Conservation (phyloP, 2,329 filamentous ascomycete genomes). For the Berkeleyomyces rouxiae region DNA sequence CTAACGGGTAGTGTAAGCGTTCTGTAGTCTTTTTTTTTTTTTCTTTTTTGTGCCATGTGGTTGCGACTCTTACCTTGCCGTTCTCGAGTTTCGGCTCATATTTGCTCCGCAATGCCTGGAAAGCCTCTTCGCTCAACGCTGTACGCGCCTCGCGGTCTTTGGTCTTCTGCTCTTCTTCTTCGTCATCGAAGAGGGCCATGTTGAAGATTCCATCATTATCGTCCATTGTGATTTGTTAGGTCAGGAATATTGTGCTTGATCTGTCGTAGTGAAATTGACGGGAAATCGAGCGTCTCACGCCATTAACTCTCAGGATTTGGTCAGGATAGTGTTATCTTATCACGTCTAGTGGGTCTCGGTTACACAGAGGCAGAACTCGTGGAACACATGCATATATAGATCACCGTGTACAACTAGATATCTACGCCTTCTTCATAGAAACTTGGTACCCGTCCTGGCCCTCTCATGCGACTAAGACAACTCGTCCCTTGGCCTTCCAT, state of each 20-base stretch:
- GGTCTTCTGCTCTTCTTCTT: slow-evolving; percentile 18
- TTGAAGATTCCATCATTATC: slow-evolving; percentile 21
- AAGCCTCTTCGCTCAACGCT: slow-evolving; percentile 33
- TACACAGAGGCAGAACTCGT: too few relatives aligned
- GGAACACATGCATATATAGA: too few relatives aligned
- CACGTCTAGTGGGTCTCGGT: too few relatives aligned
- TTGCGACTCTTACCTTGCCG: slow-evolving; percentile 29
- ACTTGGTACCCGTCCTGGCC: neutral
- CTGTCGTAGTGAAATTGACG: too few relatives aligned
- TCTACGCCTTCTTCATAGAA: neutral
- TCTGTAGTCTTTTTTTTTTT: slow-evolving; percentile 26
- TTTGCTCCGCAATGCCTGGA: slow-evolving; percentile 27
- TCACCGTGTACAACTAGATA: too few relatives aligned
- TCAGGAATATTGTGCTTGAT: neutral
- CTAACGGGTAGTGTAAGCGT: slow-evolving; percentile 17
- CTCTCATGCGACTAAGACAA: slow-evolving; percentile 17
- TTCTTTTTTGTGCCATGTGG: neutral
- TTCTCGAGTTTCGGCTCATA: slow-evolving; percentile 37
- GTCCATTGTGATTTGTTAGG: slow-evolving; percentile 9
- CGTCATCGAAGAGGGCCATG: slow-evolving; percentile 22
- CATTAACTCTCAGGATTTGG: too few relatives aligned
- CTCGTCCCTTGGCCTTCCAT: slow-evolving; percentile 18
- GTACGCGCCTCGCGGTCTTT: slow-evolving; percentile 21
- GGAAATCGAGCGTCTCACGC: too few relatives aligned
- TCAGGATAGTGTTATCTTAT: too few relatives aligned